Evolutionary conservation across 2,329 filamentous ascomycete genomes (phyloP).

Genomic region (Furcasterigmium sp.): DNA sequence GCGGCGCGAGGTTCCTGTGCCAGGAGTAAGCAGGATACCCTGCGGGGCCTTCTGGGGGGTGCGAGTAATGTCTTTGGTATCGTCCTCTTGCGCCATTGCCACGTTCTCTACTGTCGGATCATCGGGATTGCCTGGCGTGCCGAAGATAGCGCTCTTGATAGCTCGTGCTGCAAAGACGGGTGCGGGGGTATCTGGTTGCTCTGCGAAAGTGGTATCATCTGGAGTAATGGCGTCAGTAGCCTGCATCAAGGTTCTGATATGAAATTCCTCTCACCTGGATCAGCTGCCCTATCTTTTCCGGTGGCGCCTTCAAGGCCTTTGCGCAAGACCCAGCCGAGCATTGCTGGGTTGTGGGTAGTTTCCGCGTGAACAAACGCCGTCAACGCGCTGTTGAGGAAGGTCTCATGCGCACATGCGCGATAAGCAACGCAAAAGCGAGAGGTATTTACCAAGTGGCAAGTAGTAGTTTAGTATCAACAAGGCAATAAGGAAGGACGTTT

Average conservation of each 20-base stretch:
- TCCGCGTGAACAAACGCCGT: background rate
- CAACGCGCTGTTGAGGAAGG: no score
- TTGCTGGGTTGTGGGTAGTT: constrained; percentile 18
- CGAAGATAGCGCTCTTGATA: constrained; percentile 59
- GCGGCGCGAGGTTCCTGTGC: constrained; percentile 52
- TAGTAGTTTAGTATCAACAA: background rate
- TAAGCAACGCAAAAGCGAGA: no score
- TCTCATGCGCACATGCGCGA: no score
- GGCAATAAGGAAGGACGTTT: background rate
- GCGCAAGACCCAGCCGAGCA: constrained; percentile 58
- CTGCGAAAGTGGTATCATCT: constrained; percentile 41
- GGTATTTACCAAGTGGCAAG: background rate
- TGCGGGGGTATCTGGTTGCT: constrained; percentile 59
- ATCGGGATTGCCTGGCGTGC: constrained; percentile 42
- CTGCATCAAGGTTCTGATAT: constrained; percentile 4
- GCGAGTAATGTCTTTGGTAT: constrained; percentile 22
- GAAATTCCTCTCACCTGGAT: constrained; percentile 16
- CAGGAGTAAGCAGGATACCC: constrained; percentile 60
- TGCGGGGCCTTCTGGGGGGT: constrained; percentile 43
- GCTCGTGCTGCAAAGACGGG: constrained; percentile 63
- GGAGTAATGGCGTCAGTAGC: background rate
- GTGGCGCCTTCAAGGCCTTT: constrained; percentile 34
- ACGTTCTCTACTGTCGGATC: constrained; percentile 19
- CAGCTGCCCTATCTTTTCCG: constrained; percentile 20
- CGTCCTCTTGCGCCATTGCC: background rate